phyloP scores from a whole-genome alignment of 768 basidiomycete species.

The Gloeostereum incarnatum region DNA sequence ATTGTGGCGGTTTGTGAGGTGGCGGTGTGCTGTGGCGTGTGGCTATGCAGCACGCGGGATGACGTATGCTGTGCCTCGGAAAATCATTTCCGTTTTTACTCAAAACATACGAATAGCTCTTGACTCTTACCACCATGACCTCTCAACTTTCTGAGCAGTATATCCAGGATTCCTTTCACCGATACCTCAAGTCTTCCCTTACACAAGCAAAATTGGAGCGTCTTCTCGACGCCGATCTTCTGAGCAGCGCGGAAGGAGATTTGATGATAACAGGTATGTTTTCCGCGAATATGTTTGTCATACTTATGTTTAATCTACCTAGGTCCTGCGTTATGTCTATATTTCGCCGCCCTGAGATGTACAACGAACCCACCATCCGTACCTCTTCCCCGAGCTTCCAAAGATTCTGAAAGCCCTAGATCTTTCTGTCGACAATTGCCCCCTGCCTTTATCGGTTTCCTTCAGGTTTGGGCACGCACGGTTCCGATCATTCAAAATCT shows the following conservation, averaged over 20 bases:
- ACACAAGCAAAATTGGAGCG: conserved; percentile 70
- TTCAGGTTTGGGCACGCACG: conserved; percentile 60
- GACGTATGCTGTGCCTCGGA: no score
- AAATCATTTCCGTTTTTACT: no score
- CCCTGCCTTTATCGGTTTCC: conserved; percentile 59
- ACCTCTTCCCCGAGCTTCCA: conserved; percentile 55
- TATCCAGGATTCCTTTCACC: conserved; percentile 75
- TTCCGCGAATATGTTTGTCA: neutral
- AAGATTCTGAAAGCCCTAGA: conserved; percentile 39
- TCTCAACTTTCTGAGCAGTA: conserved; percentile 48
- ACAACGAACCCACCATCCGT: conserved; percentile 75
- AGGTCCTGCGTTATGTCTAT: conserved; percentile 79
- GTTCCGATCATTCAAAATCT: conserved; percentile 61
- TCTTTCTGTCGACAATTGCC: conserved; percentile 62
- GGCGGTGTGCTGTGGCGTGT: no score
- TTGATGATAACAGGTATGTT: conserved; percentile 77
- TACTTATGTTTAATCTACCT: neutral
- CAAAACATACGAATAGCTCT: neutral
- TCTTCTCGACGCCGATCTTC: conserved; percentile 60
- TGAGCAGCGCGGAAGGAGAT: conserved; percentile 74
- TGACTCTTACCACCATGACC: neutral
- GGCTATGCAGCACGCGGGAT: no score
- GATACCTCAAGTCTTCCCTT: conserved; percentile 71
- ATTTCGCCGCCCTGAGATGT: conserved; percentile 74
- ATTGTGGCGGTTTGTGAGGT: no score